phyloP scores from a whole-genome alignment of 352 stramenopile species.

The Aphanomyces cochlioides region DNA sequence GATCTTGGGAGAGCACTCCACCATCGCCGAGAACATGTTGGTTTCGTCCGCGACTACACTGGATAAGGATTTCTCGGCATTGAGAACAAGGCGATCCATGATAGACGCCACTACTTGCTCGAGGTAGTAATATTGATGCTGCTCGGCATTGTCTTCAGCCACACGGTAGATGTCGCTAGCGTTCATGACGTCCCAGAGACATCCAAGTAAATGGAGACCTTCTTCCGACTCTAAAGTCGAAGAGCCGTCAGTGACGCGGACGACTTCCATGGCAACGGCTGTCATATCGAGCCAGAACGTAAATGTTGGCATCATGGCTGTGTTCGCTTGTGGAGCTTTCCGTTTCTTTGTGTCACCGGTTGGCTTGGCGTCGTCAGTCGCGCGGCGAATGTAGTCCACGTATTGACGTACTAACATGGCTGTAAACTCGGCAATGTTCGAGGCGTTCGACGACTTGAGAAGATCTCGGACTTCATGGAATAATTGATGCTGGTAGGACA shows the following conservation, averaged over 20 bases:
- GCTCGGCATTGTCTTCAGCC: conserved; percentile 79
- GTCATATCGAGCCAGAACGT: conserved; percentile 85
- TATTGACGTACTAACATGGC: conserved; percentile 63
- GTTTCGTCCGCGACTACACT: conserved; percentile 25
- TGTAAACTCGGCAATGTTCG: conserved; percentile 45
- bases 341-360: conserved; percentile 64
- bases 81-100: conserved; percentile 27
- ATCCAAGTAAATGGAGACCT: conserved; percentile 49
- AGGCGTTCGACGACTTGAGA: background rate
- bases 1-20: conserved; percentile 73
- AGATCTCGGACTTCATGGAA: conserved; percentile 8
- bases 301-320: conserved; percentile 67
- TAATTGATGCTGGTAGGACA: conserved; percentile 26
- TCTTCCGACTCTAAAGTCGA: conserved; percentile 33
- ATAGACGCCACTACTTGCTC: conserved; percentile 66
- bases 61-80: background rate
- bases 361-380: conserved; percentile 69
- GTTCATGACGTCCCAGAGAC: conserved; percentile 63
- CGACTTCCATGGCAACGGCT: conserved; percentile 45
- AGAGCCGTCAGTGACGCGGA: conserved; percentile 6
- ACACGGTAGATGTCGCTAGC: conserved; percentile 76
- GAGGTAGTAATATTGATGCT: conserved; percentile 75
- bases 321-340: conserved; percentile 70
- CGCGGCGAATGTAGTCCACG: conserved; percentile 48
- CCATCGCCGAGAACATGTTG: conserved; percentile 50